Conservation (phyloP, 352 stramenopile species). For the Phytophthora podocarpi region DNA sequence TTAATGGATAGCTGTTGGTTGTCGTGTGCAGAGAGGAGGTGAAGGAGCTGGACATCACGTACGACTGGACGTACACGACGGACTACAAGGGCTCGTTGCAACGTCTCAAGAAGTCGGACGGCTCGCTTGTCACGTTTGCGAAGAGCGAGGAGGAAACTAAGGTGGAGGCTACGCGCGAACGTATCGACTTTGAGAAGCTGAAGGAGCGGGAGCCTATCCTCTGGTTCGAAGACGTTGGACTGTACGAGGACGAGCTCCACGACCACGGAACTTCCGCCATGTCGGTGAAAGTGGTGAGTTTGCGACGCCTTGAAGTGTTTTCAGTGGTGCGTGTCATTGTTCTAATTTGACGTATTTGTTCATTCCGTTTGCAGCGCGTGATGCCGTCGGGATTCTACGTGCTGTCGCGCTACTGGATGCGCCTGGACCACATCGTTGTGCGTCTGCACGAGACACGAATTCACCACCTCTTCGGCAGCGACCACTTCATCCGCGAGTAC, state of each 20-base stretch:
- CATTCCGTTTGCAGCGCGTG: conserved; percentile 53
- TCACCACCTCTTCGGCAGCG: conserved; percentile 77
- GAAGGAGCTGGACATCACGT: conserved; percentile 84
- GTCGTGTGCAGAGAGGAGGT: conserved; percentile 59
- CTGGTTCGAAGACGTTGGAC: conserved; percentile 81
- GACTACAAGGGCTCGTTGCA: conserved; percentile 84
- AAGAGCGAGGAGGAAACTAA: conserved; percentile 38
- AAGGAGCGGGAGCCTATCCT: conserved; percentile 84
- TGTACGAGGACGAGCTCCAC: conserved; percentile 87
- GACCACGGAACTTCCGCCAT: conserved; percentile 82
- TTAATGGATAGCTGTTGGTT: background rate
- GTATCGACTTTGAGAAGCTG: conserved; percentile 80
- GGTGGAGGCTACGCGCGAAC: conserved; percentile 52
- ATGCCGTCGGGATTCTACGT: conserved; percentile 87
- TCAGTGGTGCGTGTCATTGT: background rate
- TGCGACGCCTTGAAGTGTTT: background rate
- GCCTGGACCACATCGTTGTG: conserved; percentile 79
- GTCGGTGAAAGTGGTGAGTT: conserved; percentile 83
- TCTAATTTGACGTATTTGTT: conserved; percentile 3
- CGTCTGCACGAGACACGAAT: conserved; percentile 84
- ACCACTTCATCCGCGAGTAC: conserved; percentile 82
- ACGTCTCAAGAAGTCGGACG: conserved; percentile 38
- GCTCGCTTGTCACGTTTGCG: conserved; percentile 13
- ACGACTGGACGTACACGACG: conserved; percentile 87
- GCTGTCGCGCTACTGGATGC: conserved; percentile 83